These are phyloP conservation scores for Rusavskia elegans DNA, from an alignment of 495 filamentous ascomycete species.

Conservation along the genomic window DNA sequence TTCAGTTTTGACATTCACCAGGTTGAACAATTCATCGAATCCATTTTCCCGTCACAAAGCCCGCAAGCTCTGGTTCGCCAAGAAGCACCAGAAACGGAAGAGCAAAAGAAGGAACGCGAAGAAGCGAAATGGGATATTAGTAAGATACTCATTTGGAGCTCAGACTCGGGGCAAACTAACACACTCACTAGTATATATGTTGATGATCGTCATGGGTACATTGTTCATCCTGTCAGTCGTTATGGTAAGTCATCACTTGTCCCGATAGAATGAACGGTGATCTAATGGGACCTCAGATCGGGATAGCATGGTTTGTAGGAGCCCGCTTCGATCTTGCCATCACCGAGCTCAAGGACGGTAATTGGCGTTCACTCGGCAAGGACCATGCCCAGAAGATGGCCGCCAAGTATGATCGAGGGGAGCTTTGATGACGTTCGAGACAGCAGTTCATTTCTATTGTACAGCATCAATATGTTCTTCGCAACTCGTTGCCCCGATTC, in stretches of 20 bases:
- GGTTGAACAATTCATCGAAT: slow-evolving; percentile 96
- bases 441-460: background rate
- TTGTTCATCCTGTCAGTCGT: slow-evolving; percentile 41
- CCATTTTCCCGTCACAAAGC: slow-evolving; percentile 68
- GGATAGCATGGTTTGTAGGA: slow-evolving; percentile 49
- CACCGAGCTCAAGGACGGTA: slow-evolving; percentile 36
- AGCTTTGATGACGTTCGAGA: slow-evolving; percentile 18
- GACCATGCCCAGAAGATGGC: slow-evolving; percentile 11
- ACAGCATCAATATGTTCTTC: background rate
- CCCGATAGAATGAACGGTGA: slow-evolving; percentile 4
- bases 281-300: slow-evolving; percentile 31
- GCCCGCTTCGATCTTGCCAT: slow-evolving; percentile 50
- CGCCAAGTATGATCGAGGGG: slow-evolving; percentile 17
- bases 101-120: slow-evolving; percentile 33
- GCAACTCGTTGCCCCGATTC: too few relatives aligned
- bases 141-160: background rate
- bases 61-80: slow-evolving; percentile 26
- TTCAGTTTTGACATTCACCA: slow-evolving; percentile 20
- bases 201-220: slow-evolving; percentile 41
- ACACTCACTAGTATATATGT: slow-evolving; percentile 36
- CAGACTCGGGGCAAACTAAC: background rate
- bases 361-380: slow-evolving; percentile 12
- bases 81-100: slow-evolving; percentile 27
- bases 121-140: slow-evolving; percentile 15
- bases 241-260: slow-evolving; percentile 39